Conservation (phyloP, 306 rosid genomes). For the Ormosia semicastrata region DNA sequence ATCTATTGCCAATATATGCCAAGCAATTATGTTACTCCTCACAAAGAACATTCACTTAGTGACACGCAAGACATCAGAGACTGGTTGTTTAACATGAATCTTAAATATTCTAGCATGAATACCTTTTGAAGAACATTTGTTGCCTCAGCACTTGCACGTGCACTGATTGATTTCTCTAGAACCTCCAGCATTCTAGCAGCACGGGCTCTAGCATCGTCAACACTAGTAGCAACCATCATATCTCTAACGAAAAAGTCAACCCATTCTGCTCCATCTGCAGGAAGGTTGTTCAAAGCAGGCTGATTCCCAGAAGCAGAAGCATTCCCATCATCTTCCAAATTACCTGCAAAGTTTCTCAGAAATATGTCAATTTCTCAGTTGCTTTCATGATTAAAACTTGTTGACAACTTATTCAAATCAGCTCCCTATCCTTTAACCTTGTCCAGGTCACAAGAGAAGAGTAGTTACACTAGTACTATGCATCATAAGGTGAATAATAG, state of each 20-base stretch:
- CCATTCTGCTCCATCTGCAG: constrained; percentile 86
- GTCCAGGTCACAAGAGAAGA: not conserved
- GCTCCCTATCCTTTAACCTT: not conserved
- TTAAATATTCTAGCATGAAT: constrained; percentile 4
- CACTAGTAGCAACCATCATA: constrained; percentile 68
- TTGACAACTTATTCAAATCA: constrained; percentile 2
- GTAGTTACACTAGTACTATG: not conserved
- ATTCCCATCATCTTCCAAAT: constrained; percentile 34
- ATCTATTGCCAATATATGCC: not conserved
- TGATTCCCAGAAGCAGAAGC: constrained; percentile 46
- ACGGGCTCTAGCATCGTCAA: constrained; percentile 86
- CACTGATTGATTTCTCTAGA: constrained; percentile 80
- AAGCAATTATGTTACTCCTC: not conserved
- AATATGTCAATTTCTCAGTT: not conserved
- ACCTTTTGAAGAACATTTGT: constrained; percentile 69
- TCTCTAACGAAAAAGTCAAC: constrained; percentile 83
- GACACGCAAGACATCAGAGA: not conserved
- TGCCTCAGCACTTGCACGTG: constrained; percentile 65
- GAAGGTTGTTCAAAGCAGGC: constrained; percentile 51
- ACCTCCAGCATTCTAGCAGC: constrained; percentile 75
- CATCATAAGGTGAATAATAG: not conserved
- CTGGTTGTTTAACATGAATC: constrained; percentile 5
- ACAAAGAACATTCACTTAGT: not conserved
- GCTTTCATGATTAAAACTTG: not conserved
- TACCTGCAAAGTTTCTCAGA: constrained; percentile 39